These are phyloP conservation scores for Phoma sp. DNA, from an alignment of 2,329 filamentous ascomycete species.

Conservation along the genomic window DNA sequence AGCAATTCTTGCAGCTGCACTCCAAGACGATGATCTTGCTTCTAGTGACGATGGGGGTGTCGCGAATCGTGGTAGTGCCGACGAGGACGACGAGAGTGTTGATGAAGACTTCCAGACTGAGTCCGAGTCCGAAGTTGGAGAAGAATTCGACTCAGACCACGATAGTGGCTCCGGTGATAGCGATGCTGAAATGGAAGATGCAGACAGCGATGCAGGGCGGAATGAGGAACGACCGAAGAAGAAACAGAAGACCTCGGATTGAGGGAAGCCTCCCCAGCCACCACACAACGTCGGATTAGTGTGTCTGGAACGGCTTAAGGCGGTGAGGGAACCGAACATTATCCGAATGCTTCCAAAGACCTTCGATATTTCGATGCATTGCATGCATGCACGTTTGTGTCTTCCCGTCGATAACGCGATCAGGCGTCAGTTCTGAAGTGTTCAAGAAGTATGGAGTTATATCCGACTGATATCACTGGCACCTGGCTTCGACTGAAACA, in stretches of 20 bases:
- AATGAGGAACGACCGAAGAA: constrained; percentile 66
- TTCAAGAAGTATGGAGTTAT: constrained; percentile 19
- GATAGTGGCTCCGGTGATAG: constrained; percentile 79
- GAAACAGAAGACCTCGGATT: constrained; percentile 62
- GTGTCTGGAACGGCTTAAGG: constrained; percentile 6
- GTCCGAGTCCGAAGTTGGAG: constrained; percentile 91
- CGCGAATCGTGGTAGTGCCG: constrained; percentile 84
- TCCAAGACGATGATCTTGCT: constrained; percentile 82
- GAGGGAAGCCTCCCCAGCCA: constrained; percentile 18
- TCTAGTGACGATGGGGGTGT: constrained; percentile 76
- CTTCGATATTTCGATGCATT: constrained; percentile 28
- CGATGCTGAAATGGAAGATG: constrained; percentile 69
- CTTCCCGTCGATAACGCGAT: constrained; percentile 13
- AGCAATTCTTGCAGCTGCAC: constrained; percentile 74
- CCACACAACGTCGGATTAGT: constrained; percentile 6
- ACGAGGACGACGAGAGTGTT: constrained; percentile 93
- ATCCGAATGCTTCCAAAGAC: constrained; percentile 27
- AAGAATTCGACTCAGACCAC: constrained; percentile 92
- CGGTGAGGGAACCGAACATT: constrained; percentile 25
- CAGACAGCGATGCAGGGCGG: constrained; percentile 59
- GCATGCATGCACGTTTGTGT: constrained; percentile 25
- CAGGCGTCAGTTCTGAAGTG: constrained; percentile 8
- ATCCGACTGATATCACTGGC: constrained; percentile 28
- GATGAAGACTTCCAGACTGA: constrained; percentile 96
- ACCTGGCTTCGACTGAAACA: constrained; percentile 16